Evolutionary conservation across 805 yeast genomes (phyloP).

Genomic region (Metschnikowia shivogae): DNA sequence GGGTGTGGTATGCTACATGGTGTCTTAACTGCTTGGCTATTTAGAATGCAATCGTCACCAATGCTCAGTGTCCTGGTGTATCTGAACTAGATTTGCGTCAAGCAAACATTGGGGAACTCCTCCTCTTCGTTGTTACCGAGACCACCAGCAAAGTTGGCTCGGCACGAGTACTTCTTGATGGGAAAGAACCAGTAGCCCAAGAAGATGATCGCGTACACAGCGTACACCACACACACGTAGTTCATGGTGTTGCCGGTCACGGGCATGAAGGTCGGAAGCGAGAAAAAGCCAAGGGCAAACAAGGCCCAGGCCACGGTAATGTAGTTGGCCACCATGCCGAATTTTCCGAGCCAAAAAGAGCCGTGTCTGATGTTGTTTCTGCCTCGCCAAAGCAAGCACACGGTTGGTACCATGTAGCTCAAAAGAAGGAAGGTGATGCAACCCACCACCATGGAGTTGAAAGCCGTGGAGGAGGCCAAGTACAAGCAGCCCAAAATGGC

Average conservation of each 20-base stretch:
- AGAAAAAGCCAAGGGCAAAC: constrained; percentile 36
- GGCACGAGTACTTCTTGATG: constrained; percentile 33
- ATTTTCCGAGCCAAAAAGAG: constrained; percentile 39
- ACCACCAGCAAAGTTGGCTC: constrained; percentile 42
- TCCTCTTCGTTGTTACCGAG: constrained; percentile 35
- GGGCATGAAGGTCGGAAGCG: constrained; percentile 34
- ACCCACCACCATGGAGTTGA: constrained; percentile 36
- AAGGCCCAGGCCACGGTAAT: constrained; percentile 32
- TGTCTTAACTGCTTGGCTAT: background rate
- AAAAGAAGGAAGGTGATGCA: constrained; percentile 38
- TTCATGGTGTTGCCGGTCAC: constrained; percentile 27
- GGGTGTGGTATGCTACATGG: too few relatives aligned
- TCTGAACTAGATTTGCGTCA: constrained; percentile 13
- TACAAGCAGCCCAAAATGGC: constrained; percentile 36
- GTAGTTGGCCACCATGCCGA: constrained; percentile 32
- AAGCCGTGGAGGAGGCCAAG: constrained; percentile 37
- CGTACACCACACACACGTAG: constrained; percentile 26
- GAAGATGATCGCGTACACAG: constrained; percentile 30
- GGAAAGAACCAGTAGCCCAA: constrained; percentile 43
- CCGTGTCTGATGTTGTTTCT: constrained; percentile 38
- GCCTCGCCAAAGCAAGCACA: constrained; percentile 33
- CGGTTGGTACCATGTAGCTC: constrained; percentile 34
- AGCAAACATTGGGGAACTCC: constrained; percentile 43
- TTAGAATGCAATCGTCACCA: too few relatives aligned
- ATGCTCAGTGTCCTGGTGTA: too few relatives aligned